Evolutionary conservation across 2,329 filamentous ascomycete species (phyloP).

Genomic region (Apiospora sp.): DNA sequence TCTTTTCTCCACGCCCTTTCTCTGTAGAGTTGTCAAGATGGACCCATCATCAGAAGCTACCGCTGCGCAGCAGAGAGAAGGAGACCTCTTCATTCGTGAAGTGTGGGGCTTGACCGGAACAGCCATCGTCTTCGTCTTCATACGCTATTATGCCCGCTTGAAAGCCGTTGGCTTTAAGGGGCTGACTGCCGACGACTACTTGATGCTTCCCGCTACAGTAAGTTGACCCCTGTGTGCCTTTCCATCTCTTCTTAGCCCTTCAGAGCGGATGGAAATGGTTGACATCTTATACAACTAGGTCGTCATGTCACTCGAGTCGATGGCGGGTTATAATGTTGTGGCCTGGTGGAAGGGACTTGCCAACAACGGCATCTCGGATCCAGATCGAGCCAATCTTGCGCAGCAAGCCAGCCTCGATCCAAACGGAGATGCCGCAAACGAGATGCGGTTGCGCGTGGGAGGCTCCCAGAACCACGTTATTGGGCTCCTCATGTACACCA

Average conservation of each 20-base stretch:
- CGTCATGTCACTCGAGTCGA: slow-evolving; percentile 36
- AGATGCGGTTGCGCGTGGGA: slow-evolving; percentile 33
- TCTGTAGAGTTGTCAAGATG: background rate
- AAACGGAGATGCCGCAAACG: slow-evolving; percentile 29
- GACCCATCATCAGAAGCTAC: slow-evolving; percentile 14
- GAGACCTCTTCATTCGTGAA: slow-evolving; percentile 33
- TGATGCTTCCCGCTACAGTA: slow-evolving; percentile 36
- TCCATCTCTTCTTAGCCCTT: background rate
- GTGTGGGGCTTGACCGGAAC: slow-evolving; percentile 38
- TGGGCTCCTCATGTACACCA: slow-evolving; percentile 37
- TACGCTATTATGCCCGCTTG: slow-evolving; percentile 36
- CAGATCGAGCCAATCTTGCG: slow-evolving; percentile 31
- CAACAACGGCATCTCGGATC: slow-evolving; percentile 37
- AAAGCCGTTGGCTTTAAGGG: slow-evolving; percentile 32
- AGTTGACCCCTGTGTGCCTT: slow-evolving; percentile 23
- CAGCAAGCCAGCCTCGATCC: background rate
- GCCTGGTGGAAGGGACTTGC: slow-evolving; percentile 38
- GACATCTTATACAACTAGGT: slow-evolving; percentile 28
- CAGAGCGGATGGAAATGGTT: too few species aligned
- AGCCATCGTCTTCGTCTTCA: slow-evolving; percentile 33
- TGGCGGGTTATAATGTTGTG: slow-evolving; percentile 37
- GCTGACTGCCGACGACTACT: slow-evolving; percentile 34
- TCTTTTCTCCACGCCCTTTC: too few species aligned
- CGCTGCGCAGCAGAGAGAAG: slow-evolving; percentile 21
- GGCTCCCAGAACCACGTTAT: slow-evolving; percentile 38